These are phyloP conservation scores for Fragilaria crotonensis DNA, from an alignment of 108 stramenopile species.

Conservation along the genomic window DNA sequence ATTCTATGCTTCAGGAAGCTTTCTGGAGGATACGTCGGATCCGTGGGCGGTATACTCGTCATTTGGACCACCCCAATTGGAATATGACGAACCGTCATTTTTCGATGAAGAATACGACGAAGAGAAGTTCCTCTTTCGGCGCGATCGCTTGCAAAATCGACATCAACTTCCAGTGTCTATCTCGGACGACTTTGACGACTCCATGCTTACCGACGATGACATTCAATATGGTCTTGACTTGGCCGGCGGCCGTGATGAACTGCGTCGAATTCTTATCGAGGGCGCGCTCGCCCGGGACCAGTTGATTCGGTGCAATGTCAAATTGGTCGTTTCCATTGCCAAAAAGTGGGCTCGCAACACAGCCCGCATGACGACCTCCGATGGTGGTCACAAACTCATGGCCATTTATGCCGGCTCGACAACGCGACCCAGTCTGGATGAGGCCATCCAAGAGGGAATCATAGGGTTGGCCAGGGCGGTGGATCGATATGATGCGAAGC, in stretches of 20 bases:
- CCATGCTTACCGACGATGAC: constrained; percentile 41
- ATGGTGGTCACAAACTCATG: constrained; percentile 2
- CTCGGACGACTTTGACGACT: constrained; percentile 8
- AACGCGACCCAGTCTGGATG: constrained; percentile 62
- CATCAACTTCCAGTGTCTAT: background rate
- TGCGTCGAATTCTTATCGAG: constrained; percentile 37
- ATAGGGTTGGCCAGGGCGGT: constrained; percentile 70
- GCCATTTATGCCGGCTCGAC: constrained; percentile 40
- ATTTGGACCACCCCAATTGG: background rate
- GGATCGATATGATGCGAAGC: constrained; percentile 64
- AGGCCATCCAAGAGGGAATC: constrained; percentile 82
- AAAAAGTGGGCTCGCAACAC: constrained; percentile 40
- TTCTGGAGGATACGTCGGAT: background rate
- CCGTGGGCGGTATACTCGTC: background rate
- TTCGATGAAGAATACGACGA: background rate
- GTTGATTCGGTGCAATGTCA: constrained; percentile 56
- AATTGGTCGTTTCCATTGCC: constrained; percentile 64
- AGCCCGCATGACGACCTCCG: background rate
- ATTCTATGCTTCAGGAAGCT: background rate
- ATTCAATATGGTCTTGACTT: constrained; percentile 26
- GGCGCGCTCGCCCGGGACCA: constrained; percentile 53
- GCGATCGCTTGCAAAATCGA: background rate
- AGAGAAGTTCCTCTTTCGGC: background rate
- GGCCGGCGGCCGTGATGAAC: constrained; percentile 42
- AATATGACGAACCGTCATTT: background rate